A percentile compares a stretch with the other conserved stretches of the same genome.
These are phyloP conservation scores for Fusarium haematococcum DNA, from an alignment of 2,329 filamentous ascomycete species.

Conservation along the genomic window DNA sequence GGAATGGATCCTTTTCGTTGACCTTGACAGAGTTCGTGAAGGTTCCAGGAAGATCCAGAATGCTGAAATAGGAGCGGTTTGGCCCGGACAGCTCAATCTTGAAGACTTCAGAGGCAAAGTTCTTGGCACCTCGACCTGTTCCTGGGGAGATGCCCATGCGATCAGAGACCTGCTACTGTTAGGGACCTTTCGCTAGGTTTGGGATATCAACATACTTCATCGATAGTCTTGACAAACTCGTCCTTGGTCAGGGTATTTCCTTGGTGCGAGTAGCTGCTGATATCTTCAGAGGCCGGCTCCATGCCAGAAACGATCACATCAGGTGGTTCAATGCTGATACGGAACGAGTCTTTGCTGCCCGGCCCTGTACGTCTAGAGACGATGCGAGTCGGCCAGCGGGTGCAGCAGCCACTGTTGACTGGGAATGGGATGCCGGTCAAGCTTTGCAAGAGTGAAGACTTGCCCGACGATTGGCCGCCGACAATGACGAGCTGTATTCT, in stretches of 20 bases:
- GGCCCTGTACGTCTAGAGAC: constrained; percentile 50
- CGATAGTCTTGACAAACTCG: constrained; percentile 46
- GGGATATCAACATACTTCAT: constrained; percentile 39
- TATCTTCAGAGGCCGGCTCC: constrained; percentile 24
- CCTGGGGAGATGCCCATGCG: constrained; percentile 48
- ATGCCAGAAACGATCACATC: constrained; percentile 39
- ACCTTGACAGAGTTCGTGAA: constrained; percentile 42
- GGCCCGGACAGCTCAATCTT: constrained; percentile 54
- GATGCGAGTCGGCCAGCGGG: constrained; percentile 53
- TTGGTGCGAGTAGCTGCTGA: constrained; percentile 37
- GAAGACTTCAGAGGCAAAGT: constrained; percentile 53
- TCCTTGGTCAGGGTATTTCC: constrained; percentile 44
- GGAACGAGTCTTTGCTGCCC: constrained; percentile 43
- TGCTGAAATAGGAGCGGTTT: constrained; percentile 51
- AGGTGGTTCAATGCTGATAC: constrained; percentile 48
- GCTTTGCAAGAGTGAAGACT: constrained; percentile 53
- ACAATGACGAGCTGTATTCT: constrained; percentile 50
- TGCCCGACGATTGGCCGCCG: constrained; percentile 52
- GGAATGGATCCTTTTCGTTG: constrained; percentile 45
- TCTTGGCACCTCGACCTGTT: constrained; percentile 41
- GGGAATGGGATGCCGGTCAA: constrained; percentile 54
- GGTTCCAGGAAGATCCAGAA: constrained; percentile 53
- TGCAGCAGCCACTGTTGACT: constrained; percentile 48
- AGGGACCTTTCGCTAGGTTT: not conserved
- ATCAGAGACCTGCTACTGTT: constrained; percentile 37